These are phyloP conservation scores for Butyriboletus loyo DNA, from an alignment of 768 basidiomycete genomes.

Conservation along the genomic window DNA sequence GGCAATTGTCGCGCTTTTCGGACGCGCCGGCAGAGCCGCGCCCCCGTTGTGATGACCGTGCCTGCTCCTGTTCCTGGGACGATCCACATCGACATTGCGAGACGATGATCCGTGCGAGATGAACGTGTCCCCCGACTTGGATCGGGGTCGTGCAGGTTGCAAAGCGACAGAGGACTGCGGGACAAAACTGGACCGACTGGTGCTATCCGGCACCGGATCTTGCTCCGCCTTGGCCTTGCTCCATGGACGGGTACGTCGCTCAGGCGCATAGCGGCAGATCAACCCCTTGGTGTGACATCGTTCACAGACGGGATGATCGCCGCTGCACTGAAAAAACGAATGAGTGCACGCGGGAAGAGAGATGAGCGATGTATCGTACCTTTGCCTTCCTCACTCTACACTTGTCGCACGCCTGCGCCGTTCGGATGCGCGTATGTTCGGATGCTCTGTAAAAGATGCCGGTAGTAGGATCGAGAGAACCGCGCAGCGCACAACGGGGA, in stretches of 20 bases:
- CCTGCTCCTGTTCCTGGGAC: background rate
- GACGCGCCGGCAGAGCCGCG: background rate
- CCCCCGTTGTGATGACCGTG: background rate
- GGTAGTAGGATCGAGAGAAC: slow-evolving; percentile 60
- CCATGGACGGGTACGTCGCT: slow-evolving; percentile 37
- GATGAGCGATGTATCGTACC: slow-evolving; percentile 36
- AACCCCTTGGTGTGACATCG: slow-evolving; percentile 60
- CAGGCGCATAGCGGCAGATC: slow-evolving; percentile 63
- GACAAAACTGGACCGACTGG: background rate
- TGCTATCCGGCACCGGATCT: background rate
- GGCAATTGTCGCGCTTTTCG: background rate
- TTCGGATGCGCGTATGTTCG: slow-evolving; percentile 63
- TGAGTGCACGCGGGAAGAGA: background rate
- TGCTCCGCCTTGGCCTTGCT: background rate
- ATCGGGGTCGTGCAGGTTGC: background rate
- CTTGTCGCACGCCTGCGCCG: slow-evolving; percentile 74
- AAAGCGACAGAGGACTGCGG: background rate
- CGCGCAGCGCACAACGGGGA: slow-evolving; percentile 41
- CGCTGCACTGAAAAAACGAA: slow-evolving; percentile 43
- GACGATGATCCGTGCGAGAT: background rate
- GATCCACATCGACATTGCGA: background rate
- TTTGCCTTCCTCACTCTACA: slow-evolving; percentile 73
- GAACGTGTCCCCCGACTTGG: background rate
- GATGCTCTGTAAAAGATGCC: slow-evolving; percentile 65
- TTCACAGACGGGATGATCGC: slow-evolving; percentile 66